phyloP scores from a whole-genome alignment of 176 grass and related monocot species.

The Juncus inflexus region DNA sequence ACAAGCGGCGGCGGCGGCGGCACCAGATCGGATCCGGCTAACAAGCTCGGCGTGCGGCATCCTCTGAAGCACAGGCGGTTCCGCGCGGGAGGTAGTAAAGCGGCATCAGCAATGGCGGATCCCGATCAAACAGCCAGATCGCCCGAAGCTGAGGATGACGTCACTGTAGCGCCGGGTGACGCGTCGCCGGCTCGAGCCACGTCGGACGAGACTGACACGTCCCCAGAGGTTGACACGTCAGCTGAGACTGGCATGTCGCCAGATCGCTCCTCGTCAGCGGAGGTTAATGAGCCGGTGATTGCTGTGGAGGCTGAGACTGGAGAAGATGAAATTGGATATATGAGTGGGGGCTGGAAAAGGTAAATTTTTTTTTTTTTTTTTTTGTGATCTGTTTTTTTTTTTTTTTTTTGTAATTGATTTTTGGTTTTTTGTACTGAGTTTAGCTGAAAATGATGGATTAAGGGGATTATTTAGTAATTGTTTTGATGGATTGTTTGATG shows the following conservation, averaged over 20 bases:
- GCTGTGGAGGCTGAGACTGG: constrained; percentile 28
- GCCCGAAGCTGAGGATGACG: constrained; percentile 1
- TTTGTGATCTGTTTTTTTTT: constrained; percentile 1
- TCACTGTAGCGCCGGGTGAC: constrained; percentile 24
- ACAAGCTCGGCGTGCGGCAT: constrained; percentile 37
- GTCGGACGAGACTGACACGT: constrained; percentile 3
- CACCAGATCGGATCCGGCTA: constrained; percentile 28
- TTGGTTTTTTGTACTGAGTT: constrained; percentile 4
- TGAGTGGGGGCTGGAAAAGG: constrained; percentile 89
- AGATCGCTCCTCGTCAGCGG: constrained; percentile 5
- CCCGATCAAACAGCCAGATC: neutral
- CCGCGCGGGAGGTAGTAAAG: constrained; percentile 33
- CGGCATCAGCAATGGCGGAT: constrained; percentile 23
- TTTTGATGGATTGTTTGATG: no score
- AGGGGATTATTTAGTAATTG: no score
- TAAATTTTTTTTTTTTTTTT: constrained; percentile 17
- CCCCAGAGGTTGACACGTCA: neutral
- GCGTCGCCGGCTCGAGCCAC: constrained; percentile 28
- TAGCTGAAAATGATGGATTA: no score
- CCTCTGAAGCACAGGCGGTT: constrained; percentile 48
- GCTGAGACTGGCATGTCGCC: constrained; percentile 6
- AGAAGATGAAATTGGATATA: constrained; percentile 64
- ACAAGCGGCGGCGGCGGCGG: constrained; percentile 1
- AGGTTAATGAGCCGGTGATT: constrained; percentile 10
- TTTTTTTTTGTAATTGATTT: constrained; percentile 1